Evolutionary conservation across 495 filamentous ascomycete genomes (phyloP), one percentile per base, ranked within the genome.

Genomic region (Tuber calosporum): DNA sequence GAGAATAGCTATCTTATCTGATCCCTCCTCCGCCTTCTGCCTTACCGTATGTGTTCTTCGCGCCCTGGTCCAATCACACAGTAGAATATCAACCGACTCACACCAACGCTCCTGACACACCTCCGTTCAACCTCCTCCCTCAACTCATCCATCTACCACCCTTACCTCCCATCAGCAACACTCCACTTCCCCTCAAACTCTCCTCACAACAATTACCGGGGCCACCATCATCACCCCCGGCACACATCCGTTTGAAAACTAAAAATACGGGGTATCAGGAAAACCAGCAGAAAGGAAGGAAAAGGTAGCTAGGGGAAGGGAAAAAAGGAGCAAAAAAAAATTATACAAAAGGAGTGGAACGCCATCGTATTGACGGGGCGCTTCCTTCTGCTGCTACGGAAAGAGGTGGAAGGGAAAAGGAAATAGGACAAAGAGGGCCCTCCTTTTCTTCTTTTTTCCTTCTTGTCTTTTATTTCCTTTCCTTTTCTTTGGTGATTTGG

Each of bases 391-490:
- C 11, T 30, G 7, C 53, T 19, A n/a, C 53, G 53, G 53, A 62
- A 34, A 62, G 53, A 62, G 53, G 53, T 62, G 53, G 53, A 62
- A 34, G 53, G 53, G 53, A 62, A 62, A 58, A 62, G 3, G 34
- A 62, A 62, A 62, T 17, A 62, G 53, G 53, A 62, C 53, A 62
- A 30, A 34, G 53, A 62, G 53, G 53, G 11, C 26, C 48, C 30
- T 62, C 11, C n/a, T 26, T 26, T 48, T 48, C 7, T 53, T 43
- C 15, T n/a, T n/a, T n/a, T n/a, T n/a, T n/a, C n/a, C n/a, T n/a
- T n/a, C n/a, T n/a, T n/a, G n/a, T n/a, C n/a, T n/a, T 53, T 53
- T n/a, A 4, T 48, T 30, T 58, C 48, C 48, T 58, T 58, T 58
- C 48, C n/a, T 58, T 58, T 58, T 30, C 48, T 58, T 30, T 58